Evolutionary conservation across 257 asterid species (phyloP).

Genomic region (Solanum commersonii): DNA sequence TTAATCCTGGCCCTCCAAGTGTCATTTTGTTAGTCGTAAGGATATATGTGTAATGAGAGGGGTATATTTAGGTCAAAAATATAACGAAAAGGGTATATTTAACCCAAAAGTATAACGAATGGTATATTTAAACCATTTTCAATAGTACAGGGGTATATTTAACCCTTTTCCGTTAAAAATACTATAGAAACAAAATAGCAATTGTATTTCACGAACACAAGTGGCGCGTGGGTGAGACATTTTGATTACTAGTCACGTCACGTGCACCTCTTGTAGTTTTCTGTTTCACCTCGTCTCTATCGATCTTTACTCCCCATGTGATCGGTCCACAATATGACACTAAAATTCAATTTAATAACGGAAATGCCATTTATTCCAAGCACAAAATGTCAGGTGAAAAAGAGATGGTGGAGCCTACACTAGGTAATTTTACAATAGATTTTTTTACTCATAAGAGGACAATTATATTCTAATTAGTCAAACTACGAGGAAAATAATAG

Average conservation of each 20-base stretch:
- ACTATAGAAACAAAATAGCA: background rate
- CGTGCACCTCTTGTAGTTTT: slow-evolving; percentile 27
- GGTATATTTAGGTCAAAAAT: too few relatives aligned
- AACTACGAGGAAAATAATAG: background rate
- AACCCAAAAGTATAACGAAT: background rate
- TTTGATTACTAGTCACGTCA: slow-evolving; percentile 2
- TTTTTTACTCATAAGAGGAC: background rate
- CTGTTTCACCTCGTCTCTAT: slow-evolving; percentile 19
- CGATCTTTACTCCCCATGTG: slow-evolving; percentile 26
- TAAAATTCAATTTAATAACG: background rate
- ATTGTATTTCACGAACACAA: background rate
- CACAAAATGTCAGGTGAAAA: background rate
- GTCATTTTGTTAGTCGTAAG: background rate
- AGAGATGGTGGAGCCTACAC: background rate
- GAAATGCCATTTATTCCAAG: background rate
- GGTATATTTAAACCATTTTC: too few relatives aligned
- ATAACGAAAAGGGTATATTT: too few relatives aligned
- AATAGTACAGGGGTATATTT: too few relatives aligned
- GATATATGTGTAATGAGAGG: background rate
- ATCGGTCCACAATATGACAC: background rate
- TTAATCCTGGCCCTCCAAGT: too few relatives aligned
- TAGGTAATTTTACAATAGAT: background rate
- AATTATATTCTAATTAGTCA: background rate
- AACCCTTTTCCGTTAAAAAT: background rate
- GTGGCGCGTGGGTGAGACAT: background rate